Evolutionary conservation across 768 basidiomycete genomes (phyloP).

Genomic region (Sutorius australiensis): DNA sequence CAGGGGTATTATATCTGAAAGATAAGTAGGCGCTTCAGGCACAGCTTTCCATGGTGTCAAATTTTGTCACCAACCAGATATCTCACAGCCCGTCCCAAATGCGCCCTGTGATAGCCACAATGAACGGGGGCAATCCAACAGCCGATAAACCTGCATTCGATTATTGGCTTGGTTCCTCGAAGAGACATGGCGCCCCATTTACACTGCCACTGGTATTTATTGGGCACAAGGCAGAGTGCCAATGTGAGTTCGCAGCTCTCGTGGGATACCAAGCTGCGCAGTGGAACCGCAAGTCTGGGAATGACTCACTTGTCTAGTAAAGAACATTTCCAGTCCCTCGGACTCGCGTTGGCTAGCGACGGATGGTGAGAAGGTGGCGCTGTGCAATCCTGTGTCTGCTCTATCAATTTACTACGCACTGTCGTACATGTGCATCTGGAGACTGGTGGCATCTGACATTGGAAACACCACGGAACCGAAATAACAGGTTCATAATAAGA

Average conservation of each 20-base stretch:
- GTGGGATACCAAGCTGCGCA: not conserved
- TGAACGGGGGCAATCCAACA: not conserved
- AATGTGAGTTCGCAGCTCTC: not conserved
- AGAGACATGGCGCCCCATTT: conserved; percentile 1
- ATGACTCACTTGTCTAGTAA: not conserved
- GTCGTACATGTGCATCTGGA: no score
- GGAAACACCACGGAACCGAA: not conserved
- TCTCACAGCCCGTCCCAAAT: conserved; percentile 12
- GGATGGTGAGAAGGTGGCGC: no score
- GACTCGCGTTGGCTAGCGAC: no score
- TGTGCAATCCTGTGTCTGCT: no score
- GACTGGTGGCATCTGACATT: no score
- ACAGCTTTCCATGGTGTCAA: conserved; percentile 10
- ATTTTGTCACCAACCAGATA: not conserved
- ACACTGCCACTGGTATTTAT: not conserved
- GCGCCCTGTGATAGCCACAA: conserved; percentile 18
- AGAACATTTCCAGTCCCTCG: no score
- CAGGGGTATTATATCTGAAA: conserved; percentile 19
- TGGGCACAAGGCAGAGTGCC: not conserved
- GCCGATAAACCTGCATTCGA: not conserved
- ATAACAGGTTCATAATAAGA: not conserved
- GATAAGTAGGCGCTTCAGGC: not conserved
- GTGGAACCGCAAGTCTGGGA: not conserved
- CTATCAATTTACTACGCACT: no score
- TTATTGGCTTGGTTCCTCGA: not conserved